Conservation (phyloP, 2,329 filamentous ascomycete species). For the Dryadomyces quercivorus region DNA sequence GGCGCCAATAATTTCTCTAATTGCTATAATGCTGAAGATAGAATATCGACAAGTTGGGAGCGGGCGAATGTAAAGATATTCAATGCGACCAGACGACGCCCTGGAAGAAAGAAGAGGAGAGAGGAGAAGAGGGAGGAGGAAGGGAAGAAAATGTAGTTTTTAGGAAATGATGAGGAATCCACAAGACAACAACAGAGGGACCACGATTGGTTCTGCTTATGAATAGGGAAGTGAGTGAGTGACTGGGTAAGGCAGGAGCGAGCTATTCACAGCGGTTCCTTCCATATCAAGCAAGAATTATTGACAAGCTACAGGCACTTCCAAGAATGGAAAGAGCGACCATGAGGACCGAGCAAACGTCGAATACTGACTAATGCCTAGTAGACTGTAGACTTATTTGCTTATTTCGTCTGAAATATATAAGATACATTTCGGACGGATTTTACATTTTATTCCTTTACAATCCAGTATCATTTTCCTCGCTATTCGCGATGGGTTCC, state of each 20-base stretch:
- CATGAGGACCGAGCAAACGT: no score
- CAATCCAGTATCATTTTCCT: no score
- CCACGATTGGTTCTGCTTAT: background rate
- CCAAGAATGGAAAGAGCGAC: background rate
- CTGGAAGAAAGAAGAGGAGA: background rate
- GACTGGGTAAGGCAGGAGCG: background rate
- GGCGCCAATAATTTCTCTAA: background rate
- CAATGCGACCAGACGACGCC: background rate
- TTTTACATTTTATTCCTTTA: no score
- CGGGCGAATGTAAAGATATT: background rate
- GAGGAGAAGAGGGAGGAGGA: background rate
- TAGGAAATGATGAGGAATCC: background rate
- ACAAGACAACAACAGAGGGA: background rate
- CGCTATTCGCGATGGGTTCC: no score
- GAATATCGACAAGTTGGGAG: background rate
- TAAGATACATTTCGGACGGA: no score
- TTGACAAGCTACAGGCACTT: background rate
- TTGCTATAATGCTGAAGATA: background rate
- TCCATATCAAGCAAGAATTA: background rate
- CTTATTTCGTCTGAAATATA: no score
- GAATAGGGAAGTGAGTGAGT: background rate
- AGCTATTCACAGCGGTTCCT: background rate
- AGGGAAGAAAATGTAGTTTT: background rate
- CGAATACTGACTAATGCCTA: background rate
- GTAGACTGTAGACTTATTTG: background rate